A percentile compares a stretch with the other conserved stretches of the same genome.
Conservation (phyloP, 1,139 yeast genomes). For the Yamadazyma jaroonii region DNA sequence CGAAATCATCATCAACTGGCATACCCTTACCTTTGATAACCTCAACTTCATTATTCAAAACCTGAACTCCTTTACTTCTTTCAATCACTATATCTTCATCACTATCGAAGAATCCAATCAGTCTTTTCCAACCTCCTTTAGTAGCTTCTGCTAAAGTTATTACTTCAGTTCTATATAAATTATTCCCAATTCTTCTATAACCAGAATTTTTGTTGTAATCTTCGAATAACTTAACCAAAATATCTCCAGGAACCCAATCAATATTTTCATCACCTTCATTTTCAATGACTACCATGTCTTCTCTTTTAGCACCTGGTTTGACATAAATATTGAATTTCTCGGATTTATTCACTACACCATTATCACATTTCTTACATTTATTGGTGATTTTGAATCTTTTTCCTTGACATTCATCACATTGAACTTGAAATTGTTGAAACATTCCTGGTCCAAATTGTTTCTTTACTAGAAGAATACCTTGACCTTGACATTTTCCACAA, state of each 20-base stretch:
- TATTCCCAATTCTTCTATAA: constrained; percentile 71
- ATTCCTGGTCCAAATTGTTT: constrained; percentile 87
- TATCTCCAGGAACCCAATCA: constrained; percentile 78
- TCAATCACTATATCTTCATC: constrained; percentile 45
- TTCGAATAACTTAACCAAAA: constrained; percentile 59
- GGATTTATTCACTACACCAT: constrained; percentile 60
- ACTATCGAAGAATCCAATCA: constrained; percentile 64
- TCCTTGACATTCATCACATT: constrained; percentile 81
- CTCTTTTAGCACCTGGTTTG: constrained; percentile 68
- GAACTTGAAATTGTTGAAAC: constrained; percentile 78
- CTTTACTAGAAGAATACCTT: constrained; percentile 64
- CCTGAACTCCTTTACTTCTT: constrained; percentile 50
- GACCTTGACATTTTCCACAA: constrained; percentile 72
- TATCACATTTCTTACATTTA: constrained; percentile 68
- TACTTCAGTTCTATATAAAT: constrained; percentile 80
- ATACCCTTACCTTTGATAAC: constrained; percentile 72
- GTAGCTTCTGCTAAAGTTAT: constrained; percentile 70
- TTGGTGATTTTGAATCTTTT: constrained; percentile 63
- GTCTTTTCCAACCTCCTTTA: constrained; percentile 76
- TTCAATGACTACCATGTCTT: constrained; percentile 53
- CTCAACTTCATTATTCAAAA: constrained; percentile 70
- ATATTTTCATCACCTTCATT: constrained; percentile 89
- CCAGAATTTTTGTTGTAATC: constrained; percentile 64
- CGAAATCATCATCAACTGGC: constrained; percentile 68
- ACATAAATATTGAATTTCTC: constrained; percentile 63